Evolutionary conservation across 768 basidiomycete species (phyloP), one percentile per base, ranked within the genome.

Genomic region (Piloderma croceum): DNA sequence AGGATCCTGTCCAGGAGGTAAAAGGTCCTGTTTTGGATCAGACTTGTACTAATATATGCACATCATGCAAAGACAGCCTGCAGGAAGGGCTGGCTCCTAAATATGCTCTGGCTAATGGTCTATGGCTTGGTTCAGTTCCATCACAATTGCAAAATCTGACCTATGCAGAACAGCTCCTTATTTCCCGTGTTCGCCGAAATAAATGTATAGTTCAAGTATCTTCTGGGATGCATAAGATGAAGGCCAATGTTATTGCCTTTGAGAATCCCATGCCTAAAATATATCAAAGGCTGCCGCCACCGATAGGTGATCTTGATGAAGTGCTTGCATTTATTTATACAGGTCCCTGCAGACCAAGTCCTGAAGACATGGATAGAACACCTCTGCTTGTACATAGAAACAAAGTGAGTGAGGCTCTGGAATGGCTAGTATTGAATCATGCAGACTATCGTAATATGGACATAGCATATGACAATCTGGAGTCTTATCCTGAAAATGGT

Each of bases 361-460:
- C 43, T 13, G 38, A 54, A 11, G 62, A 66, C 13, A 52, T 58
- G 10, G 37, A 52, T 11, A 44, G 56, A 0, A 43, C 54, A 7
- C 58, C 66, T 2, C 49, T 67, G 17, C 43, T 65, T 4, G 65
- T 69, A 0, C 36, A 60, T 4, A 12, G 48, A 3, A 45, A 53
- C 1, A 42, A 29, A 12, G 58, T 65, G 0, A 12, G 19, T 2
- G n/a, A 34, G 2, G 64, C 66, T 0, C 34, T 68, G 2, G 46
- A 62, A 15, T 68, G 64, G 64, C 44, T 68, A 0, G 58, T 50
- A 17, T 41, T 59, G 3, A 68, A 66, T 38, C 61, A 67, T 41
- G 6, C 24, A 3, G 60, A 56, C 35, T 67, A 67, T 41, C 24
- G 25, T 17, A 56, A 65, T 44, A 3, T 67, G 1, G 42, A 50